Conservation (phyloP, 2,329 filamentous ascomycete genomes). For the Nemania abortiva region DNA sequence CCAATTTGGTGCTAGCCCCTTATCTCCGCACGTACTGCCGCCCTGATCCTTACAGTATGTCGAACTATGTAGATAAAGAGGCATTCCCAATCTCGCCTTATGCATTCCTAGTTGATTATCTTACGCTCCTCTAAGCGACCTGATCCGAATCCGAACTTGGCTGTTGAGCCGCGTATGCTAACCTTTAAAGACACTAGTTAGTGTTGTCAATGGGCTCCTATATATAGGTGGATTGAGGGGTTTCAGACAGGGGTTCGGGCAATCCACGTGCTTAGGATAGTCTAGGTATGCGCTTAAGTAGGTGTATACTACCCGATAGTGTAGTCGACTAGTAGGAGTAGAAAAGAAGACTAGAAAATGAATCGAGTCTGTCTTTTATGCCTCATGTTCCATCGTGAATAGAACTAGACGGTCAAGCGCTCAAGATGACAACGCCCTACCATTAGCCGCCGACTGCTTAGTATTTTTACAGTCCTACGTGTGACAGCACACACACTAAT, state of each 20-base stretch:
- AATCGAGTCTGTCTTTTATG: background rate
- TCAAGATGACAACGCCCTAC: background rate
- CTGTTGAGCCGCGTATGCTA: background rate
- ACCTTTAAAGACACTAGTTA: background rate
- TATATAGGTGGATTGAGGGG: background rate
- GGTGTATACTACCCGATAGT: no score
- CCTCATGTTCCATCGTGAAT: no score
- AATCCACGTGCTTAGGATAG: no score
- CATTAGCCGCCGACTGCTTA: background rate
- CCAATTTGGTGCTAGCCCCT: background rate
- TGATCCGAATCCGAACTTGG: background rate
- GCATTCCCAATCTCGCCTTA: background rate
- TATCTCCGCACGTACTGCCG: background rate
- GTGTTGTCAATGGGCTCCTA: background rate
- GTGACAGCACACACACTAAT: background rate
- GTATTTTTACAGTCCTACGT: background rate
- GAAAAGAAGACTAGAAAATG: no score
- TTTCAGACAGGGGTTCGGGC: background rate
- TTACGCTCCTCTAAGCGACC: background rate
- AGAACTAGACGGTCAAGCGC: no score
- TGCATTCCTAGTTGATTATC: background rate
- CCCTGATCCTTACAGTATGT: no score
- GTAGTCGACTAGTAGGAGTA: no score
- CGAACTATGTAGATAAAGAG: background rate
- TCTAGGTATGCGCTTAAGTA: no score